Evolutionary conservation across 1,284 basidiomycete genomes (phyloP).

Genomic region (Tetrapyrgos nigripes): DNA sequence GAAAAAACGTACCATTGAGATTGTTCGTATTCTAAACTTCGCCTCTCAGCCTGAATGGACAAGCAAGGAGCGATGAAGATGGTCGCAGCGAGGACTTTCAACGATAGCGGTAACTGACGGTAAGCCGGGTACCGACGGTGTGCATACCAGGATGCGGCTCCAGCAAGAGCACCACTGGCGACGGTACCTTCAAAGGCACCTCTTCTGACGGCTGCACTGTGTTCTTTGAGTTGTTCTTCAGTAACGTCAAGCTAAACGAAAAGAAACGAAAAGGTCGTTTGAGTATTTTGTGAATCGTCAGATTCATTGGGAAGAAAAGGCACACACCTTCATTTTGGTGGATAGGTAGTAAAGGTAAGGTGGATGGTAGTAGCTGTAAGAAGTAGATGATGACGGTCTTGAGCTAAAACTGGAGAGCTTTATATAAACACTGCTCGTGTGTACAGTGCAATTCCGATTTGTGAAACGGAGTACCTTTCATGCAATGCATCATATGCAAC

Average conservation of each 20-base stretch:
- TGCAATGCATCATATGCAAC: no score
- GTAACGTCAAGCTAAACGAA: constrained; percentile 42
- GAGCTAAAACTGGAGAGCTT: no score
- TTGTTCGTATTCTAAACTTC: constrained; percentile 75
- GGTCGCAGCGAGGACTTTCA: constrained; percentile 79
- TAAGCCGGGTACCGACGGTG: constrained; percentile 67
- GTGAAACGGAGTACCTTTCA: no score
- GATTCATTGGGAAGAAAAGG: background rate
- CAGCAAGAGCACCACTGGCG: constrained; percentile 55
- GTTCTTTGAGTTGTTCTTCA: constrained; percentile 54
- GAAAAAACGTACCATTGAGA: constrained; percentile 65
- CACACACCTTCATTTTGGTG: constrained; percentile 30
- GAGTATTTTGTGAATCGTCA: background rate
- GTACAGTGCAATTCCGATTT: no score
- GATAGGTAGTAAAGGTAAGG: background rate
- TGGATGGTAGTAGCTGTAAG: background rate
- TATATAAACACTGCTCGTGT: no score
- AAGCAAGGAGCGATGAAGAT: constrained; percentile 73
- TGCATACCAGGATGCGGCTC: constrained; percentile 66
- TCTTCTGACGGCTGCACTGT: constrained; percentile 58
- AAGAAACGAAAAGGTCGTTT: background rate
- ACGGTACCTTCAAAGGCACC: constrained; percentile 72
- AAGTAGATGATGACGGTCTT: background rate
- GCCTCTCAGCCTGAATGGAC: constrained; percentile 81
- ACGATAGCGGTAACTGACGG: constrained; percentile 70